Evolutionary conservation across 164 flowering plant species (phyloP), one percentile per base, ranked within the genome.

Genomic region (Vitis vinifera): DNA sequence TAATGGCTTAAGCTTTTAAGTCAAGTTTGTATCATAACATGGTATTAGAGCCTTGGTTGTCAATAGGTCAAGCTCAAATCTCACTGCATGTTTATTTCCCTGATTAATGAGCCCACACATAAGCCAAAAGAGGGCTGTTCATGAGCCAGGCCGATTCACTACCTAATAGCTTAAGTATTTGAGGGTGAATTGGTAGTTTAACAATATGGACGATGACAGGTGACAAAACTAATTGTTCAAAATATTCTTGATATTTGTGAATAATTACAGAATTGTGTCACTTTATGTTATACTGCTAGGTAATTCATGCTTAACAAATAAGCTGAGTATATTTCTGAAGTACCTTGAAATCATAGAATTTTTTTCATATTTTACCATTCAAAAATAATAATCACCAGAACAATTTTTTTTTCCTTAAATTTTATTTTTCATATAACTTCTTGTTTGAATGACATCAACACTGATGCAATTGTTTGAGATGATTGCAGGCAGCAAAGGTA

Each of bases 401-500:
- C 60, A 30, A 30, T 16, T 59, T 11, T 11, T 51, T 65, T 17
- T 16, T 52, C 30, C 37, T 10, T 29, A 29, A 52, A 29, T 44
- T 17, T 50, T 17, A 5, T 63, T 47, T 3, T 8, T 23, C 8
- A 50, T 10, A 19, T 51, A 65, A 15, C 55, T 51, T 11, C 23
- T 53, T 23, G 27, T 23, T 23, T 23, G 27, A 2, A 37, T 37
- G 44, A 37, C 44, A 37, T 37, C 44, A 3, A 3, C 44, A 11
- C 44, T 61, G 3, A 50, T 48, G 3, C 58, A n/a, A 11, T 69
- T 62, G 47, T 55, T 74, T 71, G 59, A 1, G 29, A 69, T 60
- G 19, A 3, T 10, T 78, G 64, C 63, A 91, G 91, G 93, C 86
- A 61, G 87, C 77, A 66, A 85, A 83, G 67, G 59, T 88, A 37